Evolutionary conservation across 2,329 filamentous ascomycete genomes (phyloP), one percentile per base, ranked within the genome.

Genomic region (Tolypocladium paradoxum): DNA sequence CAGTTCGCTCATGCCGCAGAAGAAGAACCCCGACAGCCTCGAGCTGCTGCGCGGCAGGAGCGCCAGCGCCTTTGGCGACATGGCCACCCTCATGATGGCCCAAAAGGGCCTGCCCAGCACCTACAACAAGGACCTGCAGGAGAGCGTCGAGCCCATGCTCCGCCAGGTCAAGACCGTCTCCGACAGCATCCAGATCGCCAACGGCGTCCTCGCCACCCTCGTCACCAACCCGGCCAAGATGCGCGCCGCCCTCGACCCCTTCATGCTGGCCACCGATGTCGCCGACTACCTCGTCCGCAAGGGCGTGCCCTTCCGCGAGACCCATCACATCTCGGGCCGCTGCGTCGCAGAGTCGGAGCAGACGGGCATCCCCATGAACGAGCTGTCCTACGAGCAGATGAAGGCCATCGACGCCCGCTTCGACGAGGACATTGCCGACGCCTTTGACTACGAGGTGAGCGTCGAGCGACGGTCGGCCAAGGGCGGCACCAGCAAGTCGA

Each of bases 81-180:
- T 92, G 82, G 81, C 86, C 6, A 88, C 88, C 37, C 72, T 93
- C 58, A 65, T 89, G 79, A 84, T 84, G 73, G 88, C 83, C 37
- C 76, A 73, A 52, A 79, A 80, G 67, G 86, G 86, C 53, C 79
- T 93, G 31, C 87, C 88, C 2, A 87, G 81, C 45, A 90, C 87
- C 3, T 95, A 95, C 76, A 92, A 95, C 76, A 95, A 95, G 72
- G 89, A 95, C 68, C 71, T 95, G n/a, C 89, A 96, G 70, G 90
- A 95, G 72, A 85, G 82, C 54, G 84, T 88, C 56, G 87, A 95
- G 75, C 85, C 87, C n/a, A 82, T 95, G 72, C 80, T 95, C 49
- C 88, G 95, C 68, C 82, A 85, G 66, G 81, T 91, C 69, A 88
- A 90, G 77, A 92, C 88, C 6, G 78, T 93, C 56, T 79, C 78